These are phyloP conservation scores for Salisapilia sapeloensis DNA, from an alignment of 352 stramenopile species.

Conservation along the genomic window DNA sequence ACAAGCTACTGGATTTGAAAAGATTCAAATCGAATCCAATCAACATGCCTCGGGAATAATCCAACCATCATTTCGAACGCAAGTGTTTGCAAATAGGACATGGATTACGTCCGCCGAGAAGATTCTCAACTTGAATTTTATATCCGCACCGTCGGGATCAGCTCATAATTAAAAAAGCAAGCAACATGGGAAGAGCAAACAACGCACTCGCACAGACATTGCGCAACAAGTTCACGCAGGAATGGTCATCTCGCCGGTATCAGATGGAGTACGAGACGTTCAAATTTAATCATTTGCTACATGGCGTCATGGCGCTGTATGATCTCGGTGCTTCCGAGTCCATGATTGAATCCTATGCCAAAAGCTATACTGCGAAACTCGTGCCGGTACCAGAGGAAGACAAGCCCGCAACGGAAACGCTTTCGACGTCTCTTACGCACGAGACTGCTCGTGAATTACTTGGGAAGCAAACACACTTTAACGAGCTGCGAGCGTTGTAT, in stretches of 20 bases:
- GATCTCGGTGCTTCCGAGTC: conserved; percentile 12
- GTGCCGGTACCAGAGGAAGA: conserved; percentile 6
- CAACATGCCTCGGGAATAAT: too few relatives aligned
- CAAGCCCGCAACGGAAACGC: conserved; percentile 10
- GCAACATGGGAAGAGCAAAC: too few relatives aligned
- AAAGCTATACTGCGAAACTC: conserved; percentile 13
- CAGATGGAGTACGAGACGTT: conserved; percentile 18
- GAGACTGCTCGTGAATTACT: conserved; percentile 7
- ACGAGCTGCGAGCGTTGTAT: conserved; percentile 13
- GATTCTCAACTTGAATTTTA: too few relatives aligned
- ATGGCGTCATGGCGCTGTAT: conserved; percentile 16
- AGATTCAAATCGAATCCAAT: too few relatives aligned
- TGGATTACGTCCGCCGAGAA: too few relatives aligned
- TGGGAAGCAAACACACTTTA: conserved; percentile 11
- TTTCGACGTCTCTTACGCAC: conserved; percentile 3
- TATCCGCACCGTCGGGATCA: too few relatives aligned
- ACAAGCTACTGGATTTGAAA: too few relatives aligned
- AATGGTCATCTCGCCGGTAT: conserved; percentile 17
- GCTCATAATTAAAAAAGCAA: too few relatives aligned
- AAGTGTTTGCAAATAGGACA: too few relatives aligned
- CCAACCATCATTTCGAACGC: too few relatives aligned
- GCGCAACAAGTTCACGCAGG: conserved; percentile 6
- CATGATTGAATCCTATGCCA: conserved; percentile 12
- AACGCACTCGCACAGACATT: too few relatives aligned
- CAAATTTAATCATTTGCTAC: conserved; percentile 20